phyloP scores from a whole-genome alignment of 169 alveolate genomes.

The Cryptosporidium baileyi region DNA sequence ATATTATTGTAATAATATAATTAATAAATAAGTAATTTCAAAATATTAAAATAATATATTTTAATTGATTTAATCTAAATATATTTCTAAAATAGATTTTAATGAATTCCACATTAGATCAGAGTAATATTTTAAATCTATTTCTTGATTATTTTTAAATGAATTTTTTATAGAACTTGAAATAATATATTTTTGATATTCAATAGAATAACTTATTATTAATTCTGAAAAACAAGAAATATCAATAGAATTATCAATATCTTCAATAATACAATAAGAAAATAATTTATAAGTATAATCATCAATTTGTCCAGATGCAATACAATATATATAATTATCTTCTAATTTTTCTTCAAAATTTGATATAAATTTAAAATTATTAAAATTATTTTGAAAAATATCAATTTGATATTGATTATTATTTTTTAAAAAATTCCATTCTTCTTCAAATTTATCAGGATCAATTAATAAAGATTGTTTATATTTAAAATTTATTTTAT shows the following conservation, averaged over 20 bases:
- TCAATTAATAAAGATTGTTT: not conserved
- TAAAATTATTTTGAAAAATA: not conserved
- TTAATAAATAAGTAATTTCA: too few relatives aligned
- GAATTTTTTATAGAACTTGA: not conserved
- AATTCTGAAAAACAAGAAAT: constrained; percentile 6
- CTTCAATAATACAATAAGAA: not conserved
- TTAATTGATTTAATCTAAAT: too few relatives aligned
- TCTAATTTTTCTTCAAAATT: constrained; percentile 13
- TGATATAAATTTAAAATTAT: not conserved
- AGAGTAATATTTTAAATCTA: not conserved
- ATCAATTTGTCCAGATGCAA: constrained; percentile 63
- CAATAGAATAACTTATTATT: not conserved
- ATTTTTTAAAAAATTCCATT: constrained; percentile 7
- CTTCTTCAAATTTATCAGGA: constrained; percentile 27
- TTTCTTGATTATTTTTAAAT: not conserved
- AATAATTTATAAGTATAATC: constrained; percentile 6
- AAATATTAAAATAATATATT: too few relatives aligned
- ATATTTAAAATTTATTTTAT: not conserved
- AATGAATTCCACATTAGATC: not conserved
- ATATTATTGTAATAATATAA: too few relatives aligned
- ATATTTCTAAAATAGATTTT: too few relatives aligned
- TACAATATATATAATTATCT: not conserved
- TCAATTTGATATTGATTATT: not conserved
- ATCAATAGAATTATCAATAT: not conserved
- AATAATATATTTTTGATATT: not conserved